Base-by-base conservation (phyloP, 805 yeast species). In the Candida jianshihensis region DNA sequence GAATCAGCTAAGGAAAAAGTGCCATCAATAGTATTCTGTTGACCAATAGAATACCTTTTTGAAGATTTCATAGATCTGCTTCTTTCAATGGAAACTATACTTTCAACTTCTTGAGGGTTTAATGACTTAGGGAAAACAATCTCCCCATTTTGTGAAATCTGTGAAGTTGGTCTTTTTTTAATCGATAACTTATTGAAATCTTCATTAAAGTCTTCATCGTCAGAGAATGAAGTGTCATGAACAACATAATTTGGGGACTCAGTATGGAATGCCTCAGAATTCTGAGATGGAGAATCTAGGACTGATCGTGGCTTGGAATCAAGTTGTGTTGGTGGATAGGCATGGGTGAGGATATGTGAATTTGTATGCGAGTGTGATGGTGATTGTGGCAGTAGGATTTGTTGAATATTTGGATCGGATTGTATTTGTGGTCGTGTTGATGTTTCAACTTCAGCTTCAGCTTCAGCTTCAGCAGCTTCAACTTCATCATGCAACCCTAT, bases 91-190 rank as follows among this genome's bases (percentile, higher is more conserved):
- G 63, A 52, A 42, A 81, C 80, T 39, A 84, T 84, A 31, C 84
- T 78, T 44, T 80, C 84, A 10, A 84, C 83, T 50, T 84, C 94
- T 35, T 71, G 74, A 0, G 73, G 65, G 39, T 70, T 79, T 22
- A 84, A 61, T 3, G 76, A 71, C 51, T 78, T 82, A 1, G 94
- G 94, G 54, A 84, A 84, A 19, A 83, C 56, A 0, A 78, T 74
- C 38, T 81, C 80, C 19, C 80, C 78, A n/a, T 29, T 14, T 61
- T 51, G 52, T 6, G 47, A 39, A 12, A 47, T 44, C 24, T 37
- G 42, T 7, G 53, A 42, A 7, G 36, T 28, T 33, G 35, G 35
- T 19, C 47, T 36, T 27, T 31, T 28, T 17, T 36, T 33, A 8
- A 35, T 26, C 9, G 30, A 15, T n/a, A 49, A 24, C 20, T 42